Conservation (phyloP, 768 basidiomycete genomes). For the Coprinopsis cinerea region DNA sequence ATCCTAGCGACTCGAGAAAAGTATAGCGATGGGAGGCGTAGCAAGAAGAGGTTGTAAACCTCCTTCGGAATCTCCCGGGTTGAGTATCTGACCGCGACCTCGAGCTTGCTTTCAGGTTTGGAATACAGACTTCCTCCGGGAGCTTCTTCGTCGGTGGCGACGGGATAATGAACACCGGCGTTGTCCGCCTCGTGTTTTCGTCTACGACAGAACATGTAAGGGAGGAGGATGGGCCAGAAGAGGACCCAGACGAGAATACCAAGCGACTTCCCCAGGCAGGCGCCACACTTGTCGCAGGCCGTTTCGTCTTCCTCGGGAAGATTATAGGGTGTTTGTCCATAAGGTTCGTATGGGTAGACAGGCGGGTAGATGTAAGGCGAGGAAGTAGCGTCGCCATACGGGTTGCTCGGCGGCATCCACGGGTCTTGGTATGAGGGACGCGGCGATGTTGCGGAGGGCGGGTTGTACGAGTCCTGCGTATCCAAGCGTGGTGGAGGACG, state of each 20-base stretch:
- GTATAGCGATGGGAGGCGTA: constrained; percentile 61
- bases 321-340: not conserved
- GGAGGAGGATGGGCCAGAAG: not conserved
- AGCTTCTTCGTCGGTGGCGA: not conserved
- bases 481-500: too few relatives aligned
- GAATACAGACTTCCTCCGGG: not conserved
- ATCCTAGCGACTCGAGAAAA: constrained; percentile 64
- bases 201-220: not conserved
- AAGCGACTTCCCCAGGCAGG: not conserved
- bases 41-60: constrained; percentile 35
- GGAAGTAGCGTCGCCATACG: too few relatives aligned
- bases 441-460: too few relatives aligned
- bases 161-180: not conserved
- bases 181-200: not conserved
- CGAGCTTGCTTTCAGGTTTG: not conserved
- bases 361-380: too few relatives aligned
- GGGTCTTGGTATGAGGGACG: too few relatives aligned
- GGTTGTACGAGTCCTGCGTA: too few relatives aligned
- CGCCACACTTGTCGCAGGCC: not conserved
- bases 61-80: constrained; percentile 18
- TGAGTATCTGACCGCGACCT: not conserved
- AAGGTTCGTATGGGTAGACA: too few relatives aligned
- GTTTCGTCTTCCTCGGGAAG: not conserved
- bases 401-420: too few relatives aligned
- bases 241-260: not conserved